Base-by-base conservation (phyloP, 2,329 filamentous ascomycete species). In the Pestalotiopsis sp. region DNA sequence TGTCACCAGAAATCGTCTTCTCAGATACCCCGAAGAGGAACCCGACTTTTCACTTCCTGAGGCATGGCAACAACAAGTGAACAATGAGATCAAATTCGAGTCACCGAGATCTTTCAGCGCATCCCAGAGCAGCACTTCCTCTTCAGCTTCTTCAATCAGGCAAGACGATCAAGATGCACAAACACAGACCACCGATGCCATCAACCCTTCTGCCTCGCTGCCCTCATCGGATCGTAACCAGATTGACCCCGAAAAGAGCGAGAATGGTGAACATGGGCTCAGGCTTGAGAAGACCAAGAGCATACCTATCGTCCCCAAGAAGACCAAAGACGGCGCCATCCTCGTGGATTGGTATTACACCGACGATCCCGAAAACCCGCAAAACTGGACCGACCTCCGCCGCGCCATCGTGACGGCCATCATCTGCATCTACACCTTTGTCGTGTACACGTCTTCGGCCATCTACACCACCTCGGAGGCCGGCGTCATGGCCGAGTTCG, bases 341-440 rank as follows among this genome's bases (percentile, higher is more conserved):
- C 73, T 75, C n/a, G 71, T 71, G 27, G 70, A 72, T 52, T 74
- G 72, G 72, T 75, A 88, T 74, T 84, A 80, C 58, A 85, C 83
- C 17, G 86, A 89, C 69, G 87, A 89, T 71, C 75, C 80, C 3
- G 85, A 81, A 3, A 87, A 89, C 73, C 87, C 87, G 2, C 83
- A 87, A 70, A 88, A 88, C 75, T 88, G 86, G 86, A 79, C 80
- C 20, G 77, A 80, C 68, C 64, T 72, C 23, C 85, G 84, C 74
- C 82, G 84, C 7, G 68, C 75, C 14, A 75, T 80, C 69, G 75
- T 88, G 57, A 76, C 81, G 3, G 14, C 81, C 57, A 72, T 87
- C 65, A 87, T 86, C 69, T 85, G 84, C 68, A 71, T 88, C 4
- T 90, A 87, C 81, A 91, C 89, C 0, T 87, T 90, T 70, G 85